Evolutionary conservation across 441 rosid genomes (phyloP).

Genomic region (Capsella rubella): DNA sequence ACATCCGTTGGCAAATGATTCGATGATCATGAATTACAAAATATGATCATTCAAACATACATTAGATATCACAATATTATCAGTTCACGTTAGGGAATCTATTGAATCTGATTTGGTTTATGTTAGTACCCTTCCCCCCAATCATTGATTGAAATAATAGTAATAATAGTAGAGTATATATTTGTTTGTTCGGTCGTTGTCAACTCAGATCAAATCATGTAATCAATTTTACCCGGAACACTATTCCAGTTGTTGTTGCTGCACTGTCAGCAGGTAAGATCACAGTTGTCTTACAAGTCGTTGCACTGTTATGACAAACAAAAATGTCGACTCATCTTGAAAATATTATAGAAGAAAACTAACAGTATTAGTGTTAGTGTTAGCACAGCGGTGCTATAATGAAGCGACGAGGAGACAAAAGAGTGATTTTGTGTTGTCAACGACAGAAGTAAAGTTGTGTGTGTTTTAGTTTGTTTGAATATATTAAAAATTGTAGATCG

Average conservation of each 20-base stretch:
- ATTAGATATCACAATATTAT: background rate
- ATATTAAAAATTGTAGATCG: no score
- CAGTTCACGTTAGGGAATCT: background rate
- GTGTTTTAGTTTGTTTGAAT: no score
- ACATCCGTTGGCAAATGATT: background rate
- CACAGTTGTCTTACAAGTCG: conserved; percentile 21
- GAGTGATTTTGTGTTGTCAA: no score
- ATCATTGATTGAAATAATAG: background rate
- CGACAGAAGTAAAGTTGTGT: no score
- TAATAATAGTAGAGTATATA: background rate
- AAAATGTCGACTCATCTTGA: conserved; percentile 2
- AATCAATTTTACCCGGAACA: background rate
- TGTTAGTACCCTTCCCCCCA: background rate
- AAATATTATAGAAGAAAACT: no score
- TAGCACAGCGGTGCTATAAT: no score
- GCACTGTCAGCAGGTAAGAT: conserved; percentile 10
- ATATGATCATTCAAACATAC: background rate
- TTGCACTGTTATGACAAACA: conserved; percentile 10
- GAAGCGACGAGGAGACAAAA: no score
- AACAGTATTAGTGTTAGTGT: no score
- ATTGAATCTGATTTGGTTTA: background rate
- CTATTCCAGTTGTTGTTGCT: background rate
- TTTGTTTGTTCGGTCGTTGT: background rate
- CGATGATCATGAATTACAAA: background rate
- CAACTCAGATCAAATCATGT: conserved; percentile 9